Evolutionary conservation across 768 basidiomycete species (phyloP).

Genomic region (Tricholoma sp.): DNA sequence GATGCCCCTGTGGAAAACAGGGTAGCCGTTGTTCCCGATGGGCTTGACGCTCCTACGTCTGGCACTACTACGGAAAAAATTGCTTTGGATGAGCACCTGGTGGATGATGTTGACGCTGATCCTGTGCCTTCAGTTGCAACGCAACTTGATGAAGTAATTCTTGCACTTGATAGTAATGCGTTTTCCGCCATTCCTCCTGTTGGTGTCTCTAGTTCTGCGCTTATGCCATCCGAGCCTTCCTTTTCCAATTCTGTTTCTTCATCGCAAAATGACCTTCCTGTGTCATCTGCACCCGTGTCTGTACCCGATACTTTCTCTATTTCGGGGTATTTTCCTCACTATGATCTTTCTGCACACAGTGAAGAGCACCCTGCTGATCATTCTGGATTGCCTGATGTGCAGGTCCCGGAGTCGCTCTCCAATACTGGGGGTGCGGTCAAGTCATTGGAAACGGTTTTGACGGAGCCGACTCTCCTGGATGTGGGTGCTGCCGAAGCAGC

Average conservation of each 20-base stretch:
- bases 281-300: conserved; percentile 37
- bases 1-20: conserved; percentile 3
- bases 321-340: conserved; percentile 33
- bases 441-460: conserved; percentile 40
- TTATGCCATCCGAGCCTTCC: conserved; percentile 11
- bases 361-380: conserved; percentile 43
- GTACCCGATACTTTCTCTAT: conserved; percentile 40
- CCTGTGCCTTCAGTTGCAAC: background rate
- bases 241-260: conserved; percentile 27
- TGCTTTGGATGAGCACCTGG: conserved; percentile 8
- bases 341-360: conserved; percentile 30
- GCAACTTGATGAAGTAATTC: background rate
- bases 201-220: conserved; percentile 4
- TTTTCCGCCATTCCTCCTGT: conserved; percentile 10
- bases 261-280: conserved; percentile 25
- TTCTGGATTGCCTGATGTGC: conserved; percentile 40
- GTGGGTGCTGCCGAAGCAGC: conserved; percentile 26
- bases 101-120: conserved; percentile 8
- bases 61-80: conserved; percentile 10
- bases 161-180: conserved; percentile 7
- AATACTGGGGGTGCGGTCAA: conserved; percentile 13
- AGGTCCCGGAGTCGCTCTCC: conserved; percentile 26
- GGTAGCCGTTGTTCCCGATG: conserved; percentile 16
- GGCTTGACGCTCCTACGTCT: conserved; percentile 16
- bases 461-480: conserved; percentile 49